A percentile compares a stretch with the other conserved stretches of the same genome.
phyloP scores from a whole-genome alignment of 169 alveolate genomes.

The Plasmodium chabaudi region DNA sequence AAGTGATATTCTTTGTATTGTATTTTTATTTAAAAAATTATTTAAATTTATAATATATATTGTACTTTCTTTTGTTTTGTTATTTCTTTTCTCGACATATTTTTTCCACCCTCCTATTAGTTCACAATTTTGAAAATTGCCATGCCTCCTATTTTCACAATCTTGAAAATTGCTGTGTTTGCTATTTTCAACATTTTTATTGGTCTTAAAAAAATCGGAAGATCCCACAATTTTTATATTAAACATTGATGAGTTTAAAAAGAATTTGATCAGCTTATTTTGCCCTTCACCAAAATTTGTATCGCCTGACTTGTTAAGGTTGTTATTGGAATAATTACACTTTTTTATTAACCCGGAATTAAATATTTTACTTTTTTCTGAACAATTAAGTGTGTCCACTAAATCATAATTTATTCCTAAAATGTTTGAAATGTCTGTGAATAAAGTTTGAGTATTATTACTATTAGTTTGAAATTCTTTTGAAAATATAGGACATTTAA shows the following conservation, averaged over 20 bases:
- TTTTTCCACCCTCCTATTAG: constrained; percentile 28
- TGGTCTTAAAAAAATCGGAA: not conserved
- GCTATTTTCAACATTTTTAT: not conserved
- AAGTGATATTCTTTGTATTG: constrained; percentile 67
- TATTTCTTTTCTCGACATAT: constrained; percentile 3
- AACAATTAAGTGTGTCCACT: not conserved
- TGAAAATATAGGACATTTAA: constrained; percentile 23
- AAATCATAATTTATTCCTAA: not conserved
- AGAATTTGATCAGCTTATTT: constrained; percentile 13
- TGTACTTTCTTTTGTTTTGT: constrained; percentile 1
- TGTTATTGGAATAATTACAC: too few relatives aligned
- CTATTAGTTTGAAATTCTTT: not conserved
- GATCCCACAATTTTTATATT: constrained; percentile 14
- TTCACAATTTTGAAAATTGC: not conserved
- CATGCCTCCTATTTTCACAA: too few relatives aligned
- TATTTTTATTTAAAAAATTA: constrained; percentile 65
- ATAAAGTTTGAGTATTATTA: not conserved
- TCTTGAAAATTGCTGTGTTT: not conserved
- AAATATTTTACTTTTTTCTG: not conserved
- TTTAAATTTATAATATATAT: constrained; percentile 29
- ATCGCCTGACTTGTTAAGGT: too few relatives aligned
- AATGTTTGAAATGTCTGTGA: not conserved
- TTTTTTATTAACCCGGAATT: not conserved
- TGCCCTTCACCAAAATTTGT: too few relatives aligned
- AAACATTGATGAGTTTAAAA: constrained; percentile 69